Percentiles rank a stretch among this genome's conserved stretches.
These are phyloP conservation scores for Coniferiporia weirii DNA, from an alignment of 1,284 basidiomycete species.

Conservation along the genomic window DNA sequence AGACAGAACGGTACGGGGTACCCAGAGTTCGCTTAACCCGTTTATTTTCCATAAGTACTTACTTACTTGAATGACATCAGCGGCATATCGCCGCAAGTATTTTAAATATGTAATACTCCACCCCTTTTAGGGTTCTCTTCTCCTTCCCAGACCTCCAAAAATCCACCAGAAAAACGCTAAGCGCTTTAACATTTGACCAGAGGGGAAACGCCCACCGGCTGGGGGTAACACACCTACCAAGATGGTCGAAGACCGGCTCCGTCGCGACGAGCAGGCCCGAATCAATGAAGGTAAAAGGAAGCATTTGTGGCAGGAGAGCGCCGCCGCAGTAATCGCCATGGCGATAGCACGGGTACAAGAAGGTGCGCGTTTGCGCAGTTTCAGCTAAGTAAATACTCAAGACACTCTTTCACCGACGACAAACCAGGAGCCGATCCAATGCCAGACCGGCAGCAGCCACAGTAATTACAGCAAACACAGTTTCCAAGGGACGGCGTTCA, in stretches of 20 bases:
- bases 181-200: no score
- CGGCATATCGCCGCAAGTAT: neutral
- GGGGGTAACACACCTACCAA: neutral
- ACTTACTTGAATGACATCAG: neutral
- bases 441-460: no score
- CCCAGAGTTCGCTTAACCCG: no score
- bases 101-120: neutral
- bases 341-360: no score
- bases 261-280: neutral
- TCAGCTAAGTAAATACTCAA: no score
- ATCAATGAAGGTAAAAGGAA: no score
- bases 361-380: no score
- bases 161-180: constrained; percentile 1
- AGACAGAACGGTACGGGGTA: neutral
- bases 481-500: neutral
- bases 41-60: neutral
- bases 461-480: no score
- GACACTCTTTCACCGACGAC: no score
- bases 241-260: neutral
- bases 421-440: no score
- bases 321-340: no score
- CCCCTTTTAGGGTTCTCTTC: neutral
- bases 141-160: constrained; percentile 13
- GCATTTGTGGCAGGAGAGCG: no score
- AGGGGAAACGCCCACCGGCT: neutral